Evolutionary conservation across 2,329 filamentous ascomycete species (phyloP), one percentile per base, ranked within the genome.

Genomic region (Cladophialophora exuberans): DNA sequence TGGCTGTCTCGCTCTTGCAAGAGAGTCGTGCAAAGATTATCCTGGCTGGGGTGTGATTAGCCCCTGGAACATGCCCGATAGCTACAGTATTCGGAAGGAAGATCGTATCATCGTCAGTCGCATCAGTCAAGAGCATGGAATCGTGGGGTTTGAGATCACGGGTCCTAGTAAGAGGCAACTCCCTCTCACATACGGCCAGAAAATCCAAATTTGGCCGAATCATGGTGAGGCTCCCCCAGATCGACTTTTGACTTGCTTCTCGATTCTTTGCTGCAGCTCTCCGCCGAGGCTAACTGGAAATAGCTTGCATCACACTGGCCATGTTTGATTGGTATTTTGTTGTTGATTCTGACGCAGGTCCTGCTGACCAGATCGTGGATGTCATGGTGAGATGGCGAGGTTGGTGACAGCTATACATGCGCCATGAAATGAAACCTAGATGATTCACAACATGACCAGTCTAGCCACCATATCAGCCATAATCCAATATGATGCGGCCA

Each of bases 41-140:
- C 67, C 76, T 1, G 88, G 86, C 2, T 91, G 85, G 84, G 89
- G 86, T 0, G 77, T 90, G 31, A 71, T 90, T 3, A 81, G 79
- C 52, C 78, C 81, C 0, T 89, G 85, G 82, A 76, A 75, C 42
- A 62, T 64, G 62, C 54, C 55, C 6, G 62, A 64, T 38, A 61
- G 57, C 5, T 61, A 52, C 9, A 75, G 10, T 69, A 70, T 9
- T 68, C 73, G 53, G 3, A 81, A 79, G 2, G 64, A 64, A 51
- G 74, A 70, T 15, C 75, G 79, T 1, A 89, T 88, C 86, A 80
- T 88, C 61, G 83, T 93, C 1, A 84, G 81, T 11, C 79, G 83
- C 22, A 82, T 93, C 54, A 87, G 85, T 60, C 89, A 93, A 72
- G 89, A 94, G 72, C 89, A 93, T 71, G 88, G 87, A 0, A 83